Conservation (phyloP, 2,329 filamentous ascomycete genomes). For the Triangularia setosa region DNA sequence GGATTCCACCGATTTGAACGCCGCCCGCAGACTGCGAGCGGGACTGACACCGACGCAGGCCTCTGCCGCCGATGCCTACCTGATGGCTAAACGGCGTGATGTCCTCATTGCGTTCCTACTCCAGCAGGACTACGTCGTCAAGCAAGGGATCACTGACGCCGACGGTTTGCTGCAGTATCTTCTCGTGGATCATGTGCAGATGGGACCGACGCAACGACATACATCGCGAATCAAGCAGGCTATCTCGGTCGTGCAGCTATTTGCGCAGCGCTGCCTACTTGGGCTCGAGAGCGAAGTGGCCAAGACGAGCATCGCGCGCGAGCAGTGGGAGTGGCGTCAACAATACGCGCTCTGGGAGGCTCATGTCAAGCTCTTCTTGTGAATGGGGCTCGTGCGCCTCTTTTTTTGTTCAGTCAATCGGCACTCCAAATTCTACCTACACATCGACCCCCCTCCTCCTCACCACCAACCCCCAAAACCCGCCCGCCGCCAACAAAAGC, state of each 20-base stretch:
- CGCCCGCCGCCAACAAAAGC: slow-evolving; percentile 15
- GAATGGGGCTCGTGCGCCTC: not conserved
- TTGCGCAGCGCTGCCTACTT: slow-evolving; percentile 31
- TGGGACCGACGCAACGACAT: slow-evolving; percentile 26
- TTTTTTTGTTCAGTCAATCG: not conserved
- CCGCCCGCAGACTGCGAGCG: not conserved
- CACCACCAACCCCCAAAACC: not conserved
- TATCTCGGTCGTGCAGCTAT: slow-evolving; percentile 30
- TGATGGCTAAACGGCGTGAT: not conserved
- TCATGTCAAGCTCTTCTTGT: not conserved
- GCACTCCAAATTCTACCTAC: not conserved
- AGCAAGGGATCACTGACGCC: slow-evolving; percentile 1
- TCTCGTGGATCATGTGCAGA: slow-evolving; percentile 32
- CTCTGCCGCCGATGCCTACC: not conserved
- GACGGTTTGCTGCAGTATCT: slow-evolving; percentile 31
- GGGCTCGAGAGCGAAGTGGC: slow-evolving; percentile 25
- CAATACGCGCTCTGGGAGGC: not conserved
- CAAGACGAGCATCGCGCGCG: not conserved
- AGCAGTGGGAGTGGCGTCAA: not conserved
- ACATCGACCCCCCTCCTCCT: not conserved
- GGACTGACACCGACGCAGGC: not conserved
- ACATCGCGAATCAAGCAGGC: slow-evolving; percentile 34
- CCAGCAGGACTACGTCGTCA: slow-evolving; percentile 3
- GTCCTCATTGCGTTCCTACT: slow-evolving; percentile 26
- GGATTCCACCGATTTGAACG: not conserved